Evolutionary conservation across 352 stramenopile species (phyloP).

Genomic region (Globisporangium sylvaticum): DNA sequence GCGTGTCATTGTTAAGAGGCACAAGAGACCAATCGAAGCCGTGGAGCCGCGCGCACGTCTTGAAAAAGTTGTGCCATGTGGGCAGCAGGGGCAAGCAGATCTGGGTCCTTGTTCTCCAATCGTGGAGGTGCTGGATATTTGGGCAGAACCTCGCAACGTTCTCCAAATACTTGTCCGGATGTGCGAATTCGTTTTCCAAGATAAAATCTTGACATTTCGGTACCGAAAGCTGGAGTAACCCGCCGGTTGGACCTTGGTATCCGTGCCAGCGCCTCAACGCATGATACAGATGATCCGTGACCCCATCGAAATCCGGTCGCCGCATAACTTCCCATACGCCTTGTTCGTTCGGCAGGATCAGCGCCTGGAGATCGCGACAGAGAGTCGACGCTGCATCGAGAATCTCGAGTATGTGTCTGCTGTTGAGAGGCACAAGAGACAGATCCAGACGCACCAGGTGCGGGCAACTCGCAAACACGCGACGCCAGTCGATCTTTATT

Average conservation of each 20-base stretch:
- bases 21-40: neutral
- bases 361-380: conserved; percentile 11
- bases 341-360: conserved; percentile 15
- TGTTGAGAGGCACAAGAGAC: conserved; percentile 11
- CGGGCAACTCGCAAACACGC: conserved; percentile 8
- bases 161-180: too few species aligned
- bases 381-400: conserved; percentile 10
- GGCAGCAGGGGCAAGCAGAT: too few species aligned
- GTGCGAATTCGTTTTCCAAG: too few species aligned
- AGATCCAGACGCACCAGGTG: conserved; percentile 19
- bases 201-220: too few species aligned
- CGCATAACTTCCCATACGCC: neutral
- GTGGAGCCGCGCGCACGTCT: neutral
- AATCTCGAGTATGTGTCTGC: conserved; percentile 1
- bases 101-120: too few species aligned
- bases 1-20: neutral
- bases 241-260: neutral
- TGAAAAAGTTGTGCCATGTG: neutral
- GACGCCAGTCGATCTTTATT: conserved; percentile 14
- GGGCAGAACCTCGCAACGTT: too few species aligned
- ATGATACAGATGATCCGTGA: neutral
- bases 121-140: too few species aligned
- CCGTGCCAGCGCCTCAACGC: neutral
- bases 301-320: neutral
- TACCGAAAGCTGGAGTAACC: too few species aligned